Percentiles rank a stretch among this genome's conserved stretches.
Conservation (phyloP, 345 rosid species). For the Durio zibethinus region DNA sequence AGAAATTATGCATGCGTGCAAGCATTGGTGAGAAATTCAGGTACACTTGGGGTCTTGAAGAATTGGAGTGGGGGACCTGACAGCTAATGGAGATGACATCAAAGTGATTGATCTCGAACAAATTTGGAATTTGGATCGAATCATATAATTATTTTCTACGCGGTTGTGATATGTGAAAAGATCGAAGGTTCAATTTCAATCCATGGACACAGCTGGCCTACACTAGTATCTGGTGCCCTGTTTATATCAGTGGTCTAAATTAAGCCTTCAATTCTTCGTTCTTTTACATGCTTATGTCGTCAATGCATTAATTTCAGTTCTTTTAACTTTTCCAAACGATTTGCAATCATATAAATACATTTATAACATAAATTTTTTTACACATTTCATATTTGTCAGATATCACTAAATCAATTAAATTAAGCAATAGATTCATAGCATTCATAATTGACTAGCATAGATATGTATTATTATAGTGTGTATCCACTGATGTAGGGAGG, state of each 20-base stretch:
- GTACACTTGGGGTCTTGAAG: background rate
- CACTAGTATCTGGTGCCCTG: background rate
- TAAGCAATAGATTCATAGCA: too few relatives aligned
- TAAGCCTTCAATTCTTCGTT: background rate
- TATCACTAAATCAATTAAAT: too few relatives aligned
- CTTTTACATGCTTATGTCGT: background rate
- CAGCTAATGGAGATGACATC: slow-evolving; percentile 7
- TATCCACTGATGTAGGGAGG: too few relatives aligned
- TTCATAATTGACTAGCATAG: too few relatives aligned
- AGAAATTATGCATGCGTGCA: background rate
- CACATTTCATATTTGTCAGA: too few relatives aligned
- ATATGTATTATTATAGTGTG: too few relatives aligned
- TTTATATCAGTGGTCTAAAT: background rate
- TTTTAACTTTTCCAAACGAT: background rate
- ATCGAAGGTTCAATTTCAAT: background rate
- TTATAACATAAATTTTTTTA: too few relatives aligned
- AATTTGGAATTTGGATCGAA: background rate
- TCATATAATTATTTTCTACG: background rate
- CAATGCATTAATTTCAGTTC: background rate
- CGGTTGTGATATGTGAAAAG: background rate
- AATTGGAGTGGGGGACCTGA: background rate
- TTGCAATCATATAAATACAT: background rate
- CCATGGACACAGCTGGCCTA: background rate
- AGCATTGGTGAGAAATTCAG: background rate
- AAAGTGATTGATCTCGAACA: background rate